These are phyloP conservation scores for Alternaria brassicae DNA, from an alignment of 2,329 filamentous ascomycete species.

Conservation along the genomic window DNA sequence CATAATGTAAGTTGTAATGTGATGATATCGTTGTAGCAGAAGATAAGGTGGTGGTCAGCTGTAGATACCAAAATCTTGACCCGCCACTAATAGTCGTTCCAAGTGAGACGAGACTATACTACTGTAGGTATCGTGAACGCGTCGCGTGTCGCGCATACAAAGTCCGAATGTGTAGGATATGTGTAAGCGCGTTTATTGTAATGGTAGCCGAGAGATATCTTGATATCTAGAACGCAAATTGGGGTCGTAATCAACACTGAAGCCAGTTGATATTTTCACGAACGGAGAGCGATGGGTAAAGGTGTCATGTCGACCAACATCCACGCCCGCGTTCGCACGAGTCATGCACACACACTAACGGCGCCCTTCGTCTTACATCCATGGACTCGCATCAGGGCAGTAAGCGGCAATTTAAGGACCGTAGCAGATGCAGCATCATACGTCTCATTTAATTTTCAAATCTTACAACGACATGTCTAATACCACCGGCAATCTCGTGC, in stretches of 20 bases:
- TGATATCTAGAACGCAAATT: background rate
- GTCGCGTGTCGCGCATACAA: background rate
- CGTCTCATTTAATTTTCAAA: background rate
- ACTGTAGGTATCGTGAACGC: background rate
- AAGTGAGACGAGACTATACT: background rate
- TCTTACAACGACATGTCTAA: background rate
- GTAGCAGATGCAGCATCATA: background rate
- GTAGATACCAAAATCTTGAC: background rate
- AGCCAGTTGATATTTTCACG: background rate
- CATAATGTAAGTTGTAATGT: too few species aligned
- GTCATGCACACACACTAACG: background rate
- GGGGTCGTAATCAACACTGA: background rate
- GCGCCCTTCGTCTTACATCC: background rate
- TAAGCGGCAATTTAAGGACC: background rate
- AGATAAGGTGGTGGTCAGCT: background rate
- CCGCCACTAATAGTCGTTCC: background rate
- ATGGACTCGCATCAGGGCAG: background rate
- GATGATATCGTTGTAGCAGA: background rate
- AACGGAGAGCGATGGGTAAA: background rate
- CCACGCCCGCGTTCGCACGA: background rate
- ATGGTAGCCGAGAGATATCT: background rate
- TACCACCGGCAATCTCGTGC: conserved; percentile 11
- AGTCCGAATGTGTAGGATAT: too few species aligned
- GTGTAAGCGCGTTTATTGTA: background rate
- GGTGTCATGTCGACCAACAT: background rate